These are phyloP conservation scores for Cryphonectria naterciae DNA, from an alignment of 2,329 filamentous ascomycete species.

Conservation along the genomic window DNA sequence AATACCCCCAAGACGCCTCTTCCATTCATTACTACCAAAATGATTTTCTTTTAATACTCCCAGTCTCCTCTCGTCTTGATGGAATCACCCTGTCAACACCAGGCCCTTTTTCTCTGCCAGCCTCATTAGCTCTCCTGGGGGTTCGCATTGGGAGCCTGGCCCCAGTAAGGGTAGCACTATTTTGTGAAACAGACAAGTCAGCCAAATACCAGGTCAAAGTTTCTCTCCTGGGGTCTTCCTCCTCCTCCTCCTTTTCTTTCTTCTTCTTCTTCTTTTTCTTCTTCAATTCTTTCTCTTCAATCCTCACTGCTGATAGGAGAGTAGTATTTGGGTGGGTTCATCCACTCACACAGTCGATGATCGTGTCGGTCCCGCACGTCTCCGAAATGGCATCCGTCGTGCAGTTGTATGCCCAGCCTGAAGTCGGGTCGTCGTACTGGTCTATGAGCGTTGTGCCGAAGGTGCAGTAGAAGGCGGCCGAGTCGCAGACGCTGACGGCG, in stretches of 20 bases:
- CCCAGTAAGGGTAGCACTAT: constrained; percentile 10
- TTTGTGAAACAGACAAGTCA: not conserved
- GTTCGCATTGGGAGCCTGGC: not conserved
- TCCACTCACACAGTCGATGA: constrained; percentile 12
- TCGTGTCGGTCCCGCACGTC: constrained; percentile 10
- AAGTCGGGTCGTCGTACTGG: constrained; percentile 15
- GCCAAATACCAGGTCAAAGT: too few relatives aligned
- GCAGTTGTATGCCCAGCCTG: constrained; percentile 18
- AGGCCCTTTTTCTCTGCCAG: not conserved
- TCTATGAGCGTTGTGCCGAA: constrained; percentile 13
- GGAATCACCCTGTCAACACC: not conserved
- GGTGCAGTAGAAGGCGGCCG: constrained; percentile 11
- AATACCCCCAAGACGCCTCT: not conserved
- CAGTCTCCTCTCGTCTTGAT: not conserved
- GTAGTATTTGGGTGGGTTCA: not conserved
- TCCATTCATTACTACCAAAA: not conserved
- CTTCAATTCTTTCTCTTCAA: not conserved
- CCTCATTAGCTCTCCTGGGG: not conserved
- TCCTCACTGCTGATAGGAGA: not conserved
- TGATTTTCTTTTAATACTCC: not conserved
- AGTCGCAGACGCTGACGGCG: constrained; percentile 12
- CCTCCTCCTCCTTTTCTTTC: too few relatives aligned
- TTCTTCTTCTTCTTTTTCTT: not conserved
- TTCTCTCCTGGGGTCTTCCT: not conserved
- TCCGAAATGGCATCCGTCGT: not conserved